Base-by-base conservation (phyloP, 805 yeast genomes). In the Metschnikowia proteae region DNA sequence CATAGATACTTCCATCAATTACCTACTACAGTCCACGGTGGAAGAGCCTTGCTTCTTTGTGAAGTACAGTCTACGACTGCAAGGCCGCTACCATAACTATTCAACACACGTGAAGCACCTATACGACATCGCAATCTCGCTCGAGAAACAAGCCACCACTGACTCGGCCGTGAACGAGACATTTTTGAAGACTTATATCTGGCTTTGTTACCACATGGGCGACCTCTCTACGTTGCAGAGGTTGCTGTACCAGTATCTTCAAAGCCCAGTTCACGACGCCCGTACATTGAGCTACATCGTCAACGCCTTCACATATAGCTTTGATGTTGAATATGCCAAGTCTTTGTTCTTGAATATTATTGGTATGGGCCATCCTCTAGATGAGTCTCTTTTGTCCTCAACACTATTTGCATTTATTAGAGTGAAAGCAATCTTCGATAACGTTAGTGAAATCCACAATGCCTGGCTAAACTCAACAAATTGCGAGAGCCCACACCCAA, bases 131-230 rank as follows among this genome's bases (percentile, higher is more conserved):
- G 63, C 59, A 50, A 46, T 50, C 28, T 46, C 51, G 5, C 63
- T 61, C 41, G 64, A 63, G 38, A 40, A 42, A 8, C 32, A 17
- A 13, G 26, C 26, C 10, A 8, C 35, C 7, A 4, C 35, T 6
- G 37, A 46, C 7, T 51, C 53, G 38, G 38, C 43, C 17, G 41
- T 38, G 17, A 37, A 57, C 27, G 52, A 51, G n/a, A 41, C 48
- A 11, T 60, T 64, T 30, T 55, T 59, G 34, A 65, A 63, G 36
- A 54, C 58, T 35, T 63, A 60, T 38, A 65, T 68, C 7, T 68
- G 71, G 67, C 49, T 68, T 13, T 62, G 71, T 41, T 72, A 67
- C 52, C 73, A 72, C 54, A 56, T 55, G 55, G 66, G 68, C 39
- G 70, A 72, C 41, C 26, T 65, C 10, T 54, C 57, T 13, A 52